Conservation (phyloP, 441 rosid genomes). For the Brassica balearica region DNA sequence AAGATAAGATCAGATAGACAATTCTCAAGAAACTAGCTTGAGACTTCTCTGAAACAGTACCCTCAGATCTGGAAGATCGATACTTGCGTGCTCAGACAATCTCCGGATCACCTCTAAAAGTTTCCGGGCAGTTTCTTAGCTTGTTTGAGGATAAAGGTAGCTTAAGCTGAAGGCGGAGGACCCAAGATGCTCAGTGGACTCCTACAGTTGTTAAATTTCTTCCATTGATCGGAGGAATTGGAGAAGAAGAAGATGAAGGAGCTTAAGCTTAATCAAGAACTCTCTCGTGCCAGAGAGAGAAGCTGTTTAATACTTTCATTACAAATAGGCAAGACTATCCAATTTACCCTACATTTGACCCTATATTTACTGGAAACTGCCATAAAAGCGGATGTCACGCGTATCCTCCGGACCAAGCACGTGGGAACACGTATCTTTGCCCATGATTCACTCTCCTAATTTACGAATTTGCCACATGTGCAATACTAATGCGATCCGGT, state of each 20-base stretch:
- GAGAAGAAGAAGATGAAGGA: too few species aligned
- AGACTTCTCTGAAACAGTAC: background rate
- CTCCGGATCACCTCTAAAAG: constrained; percentile 12
- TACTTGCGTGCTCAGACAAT: background rate
- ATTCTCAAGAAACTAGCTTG: constrained; percentile 15
- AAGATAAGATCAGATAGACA: background rate
- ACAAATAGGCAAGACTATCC: too few species aligned
- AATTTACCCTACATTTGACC: too few species aligned
- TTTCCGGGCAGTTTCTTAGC: too few species aligned
- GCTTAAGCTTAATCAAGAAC: too few species aligned
- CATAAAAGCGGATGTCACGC: constrained; percentile 46
- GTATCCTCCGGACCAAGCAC: constrained; percentile 43
- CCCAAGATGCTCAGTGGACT: background rate
- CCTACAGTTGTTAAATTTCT: background rate
- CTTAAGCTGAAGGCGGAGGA: constrained; percentile 9
- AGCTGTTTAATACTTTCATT: too few species aligned
- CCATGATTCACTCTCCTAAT: background rate
- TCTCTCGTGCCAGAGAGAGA: too few species aligned
- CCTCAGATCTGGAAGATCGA: constrained; percentile 35
- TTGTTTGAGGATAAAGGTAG: background rate
- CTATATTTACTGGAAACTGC: constrained; percentile 31
- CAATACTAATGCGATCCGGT: too few species aligned
- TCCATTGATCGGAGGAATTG: constrained; percentile 19
- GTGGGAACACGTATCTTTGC: constrained; percentile 31
- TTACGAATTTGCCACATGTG: background rate